Evolutionary conservation across 768 basidiomycete species (phyloP).

Genomic region (Dacryopinax spathularia): DNA sequence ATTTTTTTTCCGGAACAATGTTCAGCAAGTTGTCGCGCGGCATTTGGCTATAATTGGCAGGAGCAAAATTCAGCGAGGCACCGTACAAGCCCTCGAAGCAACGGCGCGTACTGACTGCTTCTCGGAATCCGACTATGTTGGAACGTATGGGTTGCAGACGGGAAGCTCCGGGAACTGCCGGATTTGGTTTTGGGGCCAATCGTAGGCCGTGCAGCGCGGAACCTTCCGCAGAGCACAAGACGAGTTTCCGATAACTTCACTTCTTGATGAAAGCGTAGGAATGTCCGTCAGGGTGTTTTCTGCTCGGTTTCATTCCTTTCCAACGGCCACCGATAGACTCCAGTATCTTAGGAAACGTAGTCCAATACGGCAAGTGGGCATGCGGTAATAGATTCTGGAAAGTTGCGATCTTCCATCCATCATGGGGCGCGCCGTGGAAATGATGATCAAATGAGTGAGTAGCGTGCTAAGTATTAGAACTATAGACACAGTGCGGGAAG

Average conservation of each 20-base stretch:
- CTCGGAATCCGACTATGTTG: not conserved
- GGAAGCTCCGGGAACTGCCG: not conserved
- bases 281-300: too few relatives aligned
- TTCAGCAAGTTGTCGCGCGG: too few relatives aligned
- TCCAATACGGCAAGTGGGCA: too few relatives aligned
- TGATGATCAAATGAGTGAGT: not conserved
- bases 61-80: not conserved
- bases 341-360: not conserved
- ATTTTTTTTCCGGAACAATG: too few relatives aligned
- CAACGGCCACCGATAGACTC: not conserved
- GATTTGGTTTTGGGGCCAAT: not conserved
- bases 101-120: not conserved
- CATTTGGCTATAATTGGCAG: not conserved
- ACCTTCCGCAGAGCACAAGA: not conserved
- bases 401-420: too few relatives aligned
- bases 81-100: not conserved
- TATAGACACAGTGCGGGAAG: not conserved
- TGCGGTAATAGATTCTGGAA: too few relatives aligned
- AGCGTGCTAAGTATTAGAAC: slow-evolving; percentile 1
- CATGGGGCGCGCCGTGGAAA: too few relatives aligned
- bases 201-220: not conserved
- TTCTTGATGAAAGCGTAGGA: too few relatives aligned
- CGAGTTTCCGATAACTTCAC: too few relatives aligned
- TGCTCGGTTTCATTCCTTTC: not conserved
- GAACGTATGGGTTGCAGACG: not conserved